Base-by-base conservation (phyloP, 148 eudicot genomes). In the Heliosperma pusillum region DNA sequence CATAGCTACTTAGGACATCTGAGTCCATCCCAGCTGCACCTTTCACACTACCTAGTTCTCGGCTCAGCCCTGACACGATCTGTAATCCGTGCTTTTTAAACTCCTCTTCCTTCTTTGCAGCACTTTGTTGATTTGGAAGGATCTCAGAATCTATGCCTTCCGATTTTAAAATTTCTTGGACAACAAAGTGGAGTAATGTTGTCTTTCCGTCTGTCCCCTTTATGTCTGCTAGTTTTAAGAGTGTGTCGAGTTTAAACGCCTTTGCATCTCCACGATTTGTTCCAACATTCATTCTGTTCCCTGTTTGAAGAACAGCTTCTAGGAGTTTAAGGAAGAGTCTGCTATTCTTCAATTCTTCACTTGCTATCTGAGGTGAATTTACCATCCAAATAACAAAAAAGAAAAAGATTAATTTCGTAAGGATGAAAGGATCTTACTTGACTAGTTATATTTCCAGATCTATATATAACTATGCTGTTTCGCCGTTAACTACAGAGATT, bases 261-360 rank as follows among this genome's bases (percentile, higher is more conserved):
- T 81, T 86, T 66, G 97, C 99, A 79, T 86, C 97, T 44, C 99
- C 99, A 26, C 99, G 96, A 62, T 90, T 92, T 44, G 99, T 95
- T 47, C 99, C 99, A 24, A 86, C 99, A 71, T 95, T 95, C 99
- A 95, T 95, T 71, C 99, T 88, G 80, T 95, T 95, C 55, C 99
- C 99, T 74, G 99, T 87, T 83, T 87, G 86, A 22, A 95, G 88
- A 77, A 95, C 97, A 60, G 99, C 99, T 87, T 95, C 99, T 5
- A 95, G 91, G 70, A 95, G 97, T 79, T 90, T 95, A 21, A 95
- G 90, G 85, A 95, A 90, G 71, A 88, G 83, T 59, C 91, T 87
- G 81, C 99, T 92, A 74, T 83, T 89, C 85, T 88, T 92, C 82
- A 95, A 65, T 77, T 95, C 97, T 69, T 82, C 86, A 80, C 96